phyloP scores from a whole-genome alignment of 2,329 filamentous ascomycete species.

The Verticillium longisporum region DNA sequence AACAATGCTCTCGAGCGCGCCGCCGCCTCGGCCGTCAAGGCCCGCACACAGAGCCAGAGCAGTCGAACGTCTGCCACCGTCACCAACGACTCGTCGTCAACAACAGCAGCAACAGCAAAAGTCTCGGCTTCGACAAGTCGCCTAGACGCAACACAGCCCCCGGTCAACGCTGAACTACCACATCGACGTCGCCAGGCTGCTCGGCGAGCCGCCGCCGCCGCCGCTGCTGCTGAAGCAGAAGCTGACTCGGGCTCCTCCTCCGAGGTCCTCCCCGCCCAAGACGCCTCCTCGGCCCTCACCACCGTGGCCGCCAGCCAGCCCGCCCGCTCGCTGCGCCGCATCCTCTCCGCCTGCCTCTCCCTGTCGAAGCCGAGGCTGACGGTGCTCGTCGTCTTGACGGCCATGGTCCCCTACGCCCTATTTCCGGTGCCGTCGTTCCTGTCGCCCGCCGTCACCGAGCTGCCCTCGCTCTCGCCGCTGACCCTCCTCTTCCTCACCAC shows the following conservation, averaged over 20 bases:
- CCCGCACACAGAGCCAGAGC: slow-evolving; percentile 1
- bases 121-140: background rate
- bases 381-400: slow-evolving; percentile 82
- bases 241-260: slow-evolving; percentile 1
- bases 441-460: slow-evolving; percentile 54
- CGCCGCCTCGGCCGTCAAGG: background rate
- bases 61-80: background rate
- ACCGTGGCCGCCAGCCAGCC: slow-evolving; percentile 43
- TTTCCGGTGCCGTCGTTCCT: slow-evolving; percentile 90
- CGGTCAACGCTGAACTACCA: slow-evolving; percentile 8
- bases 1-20: slow-evolving; percentile 9
- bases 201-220: slow-evolving; percentile 6
- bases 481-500: slow-evolving; percentile 88
- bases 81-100: slow-evolving; percentile 5
- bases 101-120: background rate
- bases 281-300: slow-evolving; percentile 50
- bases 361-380: slow-evolving; percentile 94
- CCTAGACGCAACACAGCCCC: slow-evolving; percentile 3
- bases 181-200: slow-evolving; percentile 11
- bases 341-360: slow-evolving; percentile 74
- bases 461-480: slow-evolving; percentile 80
- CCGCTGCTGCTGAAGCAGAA: slow-evolving; percentile 2
- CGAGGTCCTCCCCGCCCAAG: slow-evolving; percentile 31
- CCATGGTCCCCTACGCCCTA: slow-evolving; percentile 84
- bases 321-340: slow-evolving; percentile 50